Conservation (phyloP, 176 grass and related monocot species). For the Raddia guianensis region DNA sequence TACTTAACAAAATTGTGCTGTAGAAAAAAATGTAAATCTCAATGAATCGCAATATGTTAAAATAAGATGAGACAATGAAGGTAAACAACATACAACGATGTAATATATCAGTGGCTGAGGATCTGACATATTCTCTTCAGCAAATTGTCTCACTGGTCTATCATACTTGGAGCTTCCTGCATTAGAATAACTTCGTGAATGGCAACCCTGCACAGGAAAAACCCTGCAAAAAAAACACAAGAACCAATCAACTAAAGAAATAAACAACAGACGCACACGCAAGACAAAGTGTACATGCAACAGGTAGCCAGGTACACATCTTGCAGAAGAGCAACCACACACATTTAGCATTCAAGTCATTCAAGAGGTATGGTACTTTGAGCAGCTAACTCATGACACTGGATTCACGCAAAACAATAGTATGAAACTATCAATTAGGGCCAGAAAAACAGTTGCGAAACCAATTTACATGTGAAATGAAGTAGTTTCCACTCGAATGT, state of each 20-base stretch:
- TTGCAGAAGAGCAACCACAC: too few species aligned
- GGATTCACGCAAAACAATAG: too few species aligned
- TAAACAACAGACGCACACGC: neutral
- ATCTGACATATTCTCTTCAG: conserved; percentile 54
- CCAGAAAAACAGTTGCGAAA: neutral
- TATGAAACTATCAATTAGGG: neutral
- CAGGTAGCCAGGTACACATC: too few species aligned
- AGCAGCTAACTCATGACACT: too few species aligned
- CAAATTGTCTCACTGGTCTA: conserved; percentile 61
- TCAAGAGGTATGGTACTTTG: too few species aligned
- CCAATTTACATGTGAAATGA: too few species aligned
- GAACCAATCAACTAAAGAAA: neutral
- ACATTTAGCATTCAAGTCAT: too few species aligned
- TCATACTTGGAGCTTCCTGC: conserved; percentile 50
- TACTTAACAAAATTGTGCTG: conserved; percentile 3
- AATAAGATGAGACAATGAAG: conserved; percentile 25
- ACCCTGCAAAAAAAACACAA: conserved; percentile 35
- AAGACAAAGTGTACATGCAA: neutral
- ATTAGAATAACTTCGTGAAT: conserved; percentile 48
- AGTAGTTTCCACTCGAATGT: too few species aligned
- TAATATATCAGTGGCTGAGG: conserved; percentile 59
- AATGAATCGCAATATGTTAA: conserved; percentile 24
- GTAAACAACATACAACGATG: conserved; percentile 59
- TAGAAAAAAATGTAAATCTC: neutral
- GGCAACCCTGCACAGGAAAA: conserved; percentile 21